These are phyloP conservation scores for Lachnellula subtilissima DNA, from an alignment of 2,329 filamentous ascomycete genomes.

Conservation along the genomic window DNA sequence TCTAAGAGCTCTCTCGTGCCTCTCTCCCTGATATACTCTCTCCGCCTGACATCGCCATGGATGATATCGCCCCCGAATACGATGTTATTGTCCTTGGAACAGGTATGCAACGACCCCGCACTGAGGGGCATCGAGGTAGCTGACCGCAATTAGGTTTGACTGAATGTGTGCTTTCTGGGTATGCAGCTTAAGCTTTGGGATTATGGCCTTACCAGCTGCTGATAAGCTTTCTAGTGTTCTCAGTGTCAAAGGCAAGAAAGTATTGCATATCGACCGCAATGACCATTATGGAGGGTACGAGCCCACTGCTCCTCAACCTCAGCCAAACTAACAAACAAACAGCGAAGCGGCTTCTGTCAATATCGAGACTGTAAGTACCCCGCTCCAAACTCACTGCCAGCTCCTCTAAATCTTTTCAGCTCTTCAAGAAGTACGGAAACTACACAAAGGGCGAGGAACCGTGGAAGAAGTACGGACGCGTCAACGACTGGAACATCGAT, in stretches of 20 bases:
- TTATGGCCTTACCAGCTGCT: slow-evolving; percentile 18
- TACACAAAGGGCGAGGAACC: slow-evolving; percentile 74
- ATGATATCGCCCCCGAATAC: slow-evolving; percentile 97
- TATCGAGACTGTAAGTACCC: slow-evolving; percentile 72
- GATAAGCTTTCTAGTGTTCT: slow-evolving; percentile 60
- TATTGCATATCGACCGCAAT: slow-evolving; percentile 97
- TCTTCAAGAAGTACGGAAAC: slow-evolving; percentile 96
- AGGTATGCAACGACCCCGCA: slow-evolving; percentile 56
- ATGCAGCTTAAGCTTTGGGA: slow-evolving; percentile 34
- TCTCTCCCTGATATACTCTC: slow-evolving; percentile 12
- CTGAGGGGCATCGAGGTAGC: slow-evolving; percentile 29
- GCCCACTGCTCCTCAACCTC: slow-evolving; percentile 6
- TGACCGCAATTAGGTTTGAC: slow-evolving; percentile 66
- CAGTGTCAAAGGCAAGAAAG: slow-evolving; percentile 98
- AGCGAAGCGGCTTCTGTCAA: slow-evolving; percentile 96
- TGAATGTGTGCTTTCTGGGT: slow-evolving; percentile 98
- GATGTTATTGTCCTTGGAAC: slow-evolving; percentile 98
- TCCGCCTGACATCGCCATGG: slow-evolving; percentile 57
- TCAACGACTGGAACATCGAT: slow-evolving; percentile 99
- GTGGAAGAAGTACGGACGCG: slow-evolving; percentile 95
- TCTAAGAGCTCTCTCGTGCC: slow-evolving; percentile 5
- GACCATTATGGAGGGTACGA: slow-evolving; percentile 92
- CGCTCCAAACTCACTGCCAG: slow-evolving; percentile 12
- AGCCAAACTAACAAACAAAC: slow-evolving; percentile 28
- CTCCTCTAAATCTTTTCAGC: slow-evolving; percentile 48